phyloP scores from a whole-genome alignment of 805 yeast genomes.

The Saccharomycopsis fermentans region DNA sequence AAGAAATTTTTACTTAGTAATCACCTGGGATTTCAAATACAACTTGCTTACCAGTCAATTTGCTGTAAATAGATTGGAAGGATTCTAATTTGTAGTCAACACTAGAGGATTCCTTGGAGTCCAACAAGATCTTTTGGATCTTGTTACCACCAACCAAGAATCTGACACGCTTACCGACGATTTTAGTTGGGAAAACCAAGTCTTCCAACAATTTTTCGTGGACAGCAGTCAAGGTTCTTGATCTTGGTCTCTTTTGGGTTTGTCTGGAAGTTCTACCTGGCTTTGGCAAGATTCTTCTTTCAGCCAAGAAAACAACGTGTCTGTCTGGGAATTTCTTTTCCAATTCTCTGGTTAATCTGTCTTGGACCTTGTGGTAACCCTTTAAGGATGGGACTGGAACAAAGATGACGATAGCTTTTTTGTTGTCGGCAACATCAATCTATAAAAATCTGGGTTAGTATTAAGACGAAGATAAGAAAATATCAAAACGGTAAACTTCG shows the following conservation, averaged over 20 bases:
- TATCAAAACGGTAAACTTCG: not conserved
- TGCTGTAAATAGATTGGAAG: slow-evolving; percentile 96
- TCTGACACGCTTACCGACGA: slow-evolving; percentile 98
- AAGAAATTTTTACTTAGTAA: slow-evolving; percentile 26
- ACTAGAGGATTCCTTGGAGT: slow-evolving; percentile 93
- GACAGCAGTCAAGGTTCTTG: slow-evolving; percentile 97
- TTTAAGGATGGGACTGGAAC: slow-evolving; percentile 93
- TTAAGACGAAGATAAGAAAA: not conserved
- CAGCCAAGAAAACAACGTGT: slow-evolving; percentile 98
- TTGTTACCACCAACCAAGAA: slow-evolving; percentile 98
- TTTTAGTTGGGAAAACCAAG: slow-evolving; percentile 99
- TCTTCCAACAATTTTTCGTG: slow-evolving; percentile 98
- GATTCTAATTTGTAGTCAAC: slow-evolving; percentile 99
- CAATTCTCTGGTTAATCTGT: slow-evolving; percentile 95
- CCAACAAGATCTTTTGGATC: slow-evolving; percentile 94
- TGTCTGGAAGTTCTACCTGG: slow-evolving; percentile 94
- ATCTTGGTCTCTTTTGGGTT: slow-evolving; percentile 98
- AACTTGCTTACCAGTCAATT: slow-evolving; percentile 99
- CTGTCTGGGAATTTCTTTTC: slow-evolving; percentile 99
- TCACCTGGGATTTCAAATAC: slow-evolving; percentile 84
- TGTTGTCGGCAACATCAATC: slow-evolving; percentile 96
- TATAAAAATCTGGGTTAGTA: slow-evolving; percentile 21
- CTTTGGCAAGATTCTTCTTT: slow-evolving; percentile 98
- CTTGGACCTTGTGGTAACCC: slow-evolving; percentile 95
- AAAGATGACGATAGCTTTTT: slow-evolving; percentile 95